Percentiles rank a stretch among this genome's conserved stretches.
Evolutionary conservation across 1,139 yeast species (phyloP).

Genomic region (Pneumocystis sp.): DNA sequence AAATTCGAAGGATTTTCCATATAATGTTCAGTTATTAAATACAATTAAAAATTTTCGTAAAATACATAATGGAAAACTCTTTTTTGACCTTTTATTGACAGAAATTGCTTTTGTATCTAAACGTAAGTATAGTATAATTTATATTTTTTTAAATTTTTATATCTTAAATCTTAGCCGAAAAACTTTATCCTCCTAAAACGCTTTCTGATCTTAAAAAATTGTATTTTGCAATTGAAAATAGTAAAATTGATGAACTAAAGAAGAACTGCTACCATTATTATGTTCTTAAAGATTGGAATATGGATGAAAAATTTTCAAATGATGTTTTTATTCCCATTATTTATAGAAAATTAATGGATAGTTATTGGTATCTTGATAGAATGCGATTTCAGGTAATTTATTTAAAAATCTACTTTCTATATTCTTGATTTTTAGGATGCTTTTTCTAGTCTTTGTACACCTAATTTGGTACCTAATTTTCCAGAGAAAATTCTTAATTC

Average conservation of each 20-base stretch:
- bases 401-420: background rate
- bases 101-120: background rate
- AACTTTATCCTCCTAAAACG: constrained; percentile 1
- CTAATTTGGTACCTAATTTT: background rate
- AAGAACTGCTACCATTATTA: background rate
- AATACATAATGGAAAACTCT: background rate
- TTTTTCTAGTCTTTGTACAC: background rate
- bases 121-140: background rate
- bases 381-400: background rate
- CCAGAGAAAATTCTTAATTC: background rate
- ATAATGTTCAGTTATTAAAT: background rate
- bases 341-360: background rate
- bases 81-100: background rate
- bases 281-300: background rate
- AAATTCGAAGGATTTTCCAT: background rate
- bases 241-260: background rate
- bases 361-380: constrained; percentile 1
- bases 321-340: background rate
- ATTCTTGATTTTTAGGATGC: background rate
- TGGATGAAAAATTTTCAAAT: background rate
- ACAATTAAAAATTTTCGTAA: background rate
- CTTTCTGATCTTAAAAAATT: background rate
- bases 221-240: background rate
- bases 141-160: background rate
- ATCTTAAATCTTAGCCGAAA: background rate